Conservation (phyloP, 441 rosid genomes). For the Codiaeum variegatum region DNA sequence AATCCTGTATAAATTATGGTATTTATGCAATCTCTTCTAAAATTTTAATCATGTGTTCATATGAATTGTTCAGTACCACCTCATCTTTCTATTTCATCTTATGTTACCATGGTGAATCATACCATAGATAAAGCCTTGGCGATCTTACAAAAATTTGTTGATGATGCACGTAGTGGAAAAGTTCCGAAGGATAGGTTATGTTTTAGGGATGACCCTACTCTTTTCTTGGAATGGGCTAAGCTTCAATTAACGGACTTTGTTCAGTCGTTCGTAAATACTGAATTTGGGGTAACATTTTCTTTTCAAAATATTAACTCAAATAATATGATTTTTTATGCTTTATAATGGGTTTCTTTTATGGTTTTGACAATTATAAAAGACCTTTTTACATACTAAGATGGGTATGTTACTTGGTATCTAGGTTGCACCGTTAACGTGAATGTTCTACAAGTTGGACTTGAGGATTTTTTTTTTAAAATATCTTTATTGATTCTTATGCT, state of each 20-base stretch:
- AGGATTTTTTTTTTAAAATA: neutral
- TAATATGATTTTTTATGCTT: neutral
- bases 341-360: neutral
- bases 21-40: constrained; percentile 8
- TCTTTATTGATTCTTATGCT: neutral
- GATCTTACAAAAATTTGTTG: constrained; percentile 63
- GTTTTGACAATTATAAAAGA: neutral
- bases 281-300: constrained; percentile 61
- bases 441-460: neutral
- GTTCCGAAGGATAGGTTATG: constrained; percentile 58
- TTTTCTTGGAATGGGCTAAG: constrained; percentile 66
- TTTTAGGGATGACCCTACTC: constrained; percentile 44
- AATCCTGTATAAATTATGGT: neutral
- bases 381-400: neutral
- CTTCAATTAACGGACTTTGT: constrained; percentile 92
- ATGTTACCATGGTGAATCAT: constrained; percentile 87
- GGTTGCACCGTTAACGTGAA: neutral
- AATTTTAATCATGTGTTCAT: neutral
- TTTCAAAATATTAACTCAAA: neutral
- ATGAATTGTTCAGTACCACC: neutral
- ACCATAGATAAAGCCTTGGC: constrained; percentile 75
- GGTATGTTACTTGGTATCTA: neutral
- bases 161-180: constrained; percentile 58
- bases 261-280: constrained; percentile 65
- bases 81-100: constrained; percentile 14